Evolutionary conservation across 495 filamentous ascomycete species (phyloP), one percentile per base, ranked within the genome.

Genomic region (Apodospora peruviana): DNA sequence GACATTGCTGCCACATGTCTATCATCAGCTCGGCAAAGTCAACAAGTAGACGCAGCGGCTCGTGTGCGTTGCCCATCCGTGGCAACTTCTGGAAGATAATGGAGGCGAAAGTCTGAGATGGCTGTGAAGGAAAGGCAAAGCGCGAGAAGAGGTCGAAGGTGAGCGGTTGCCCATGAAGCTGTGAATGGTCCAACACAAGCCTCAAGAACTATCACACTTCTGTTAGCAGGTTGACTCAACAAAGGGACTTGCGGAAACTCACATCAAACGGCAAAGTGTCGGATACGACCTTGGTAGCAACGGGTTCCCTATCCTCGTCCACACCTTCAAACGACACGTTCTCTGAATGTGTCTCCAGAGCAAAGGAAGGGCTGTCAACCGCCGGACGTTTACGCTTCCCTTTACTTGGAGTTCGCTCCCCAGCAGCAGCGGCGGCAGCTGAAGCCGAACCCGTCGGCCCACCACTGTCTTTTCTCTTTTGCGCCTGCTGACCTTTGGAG

Each of bases 341-440:
- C 2, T 49, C 57, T 4, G 50, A 51, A 23, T 65, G 52, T n/a
- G 68, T 74, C 48, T 80, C 77, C 2, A 80, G 57, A 0, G 72
- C 68, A 55, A 60, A 68, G 12, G 70, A 60, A 12, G 77, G 77
- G 45, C 73, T 78, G 18, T 78, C 76, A 4, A 74, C 53, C 12
- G 63, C 57, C 2, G 66, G 75, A 1, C 77, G 68, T 60, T 79
- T 81, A 53, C 77, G 56, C 52, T 75, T 75, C 14, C 67, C 72
- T 44, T 74, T 76, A 21, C 65, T 70, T 3, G 75, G 72, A 3
- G 73, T 77, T 45, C 70, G 66, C 48, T 74, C 73, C 7, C 45
- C 50, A 9, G 69, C 42, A 8, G 68, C 59, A 14, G 64, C 61
- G 5, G 69, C 58, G 23, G 69, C 49, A 0, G 72, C 58, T n/a